phyloP scores from a whole-genome alignment of 331 rosid species.

The Spiraea crenata region DNA sequence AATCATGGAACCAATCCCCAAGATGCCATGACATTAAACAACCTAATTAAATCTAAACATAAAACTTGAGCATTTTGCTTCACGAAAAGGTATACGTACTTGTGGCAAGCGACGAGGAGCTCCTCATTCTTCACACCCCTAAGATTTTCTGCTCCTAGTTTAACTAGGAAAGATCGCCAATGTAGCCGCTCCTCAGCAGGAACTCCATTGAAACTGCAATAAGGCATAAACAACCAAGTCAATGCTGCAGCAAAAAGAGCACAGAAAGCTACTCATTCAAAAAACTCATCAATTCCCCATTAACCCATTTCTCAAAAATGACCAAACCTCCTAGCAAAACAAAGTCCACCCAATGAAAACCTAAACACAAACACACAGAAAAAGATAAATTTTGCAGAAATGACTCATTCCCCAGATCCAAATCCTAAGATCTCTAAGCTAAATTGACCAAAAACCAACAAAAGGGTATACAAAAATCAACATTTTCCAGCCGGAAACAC shows the following conservation, averaged over 20 bases:
- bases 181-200: constrained; percentile 90
- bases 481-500: neutral
- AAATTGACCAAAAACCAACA: constrained; percentile 18
- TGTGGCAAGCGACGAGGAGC: constrained; percentile 91
- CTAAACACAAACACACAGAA: neutral
- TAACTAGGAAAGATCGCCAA: constrained; percentile 94
- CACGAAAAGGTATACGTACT: constrained; percentile 41
- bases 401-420: constrained; percentile 20
- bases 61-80: neutral
- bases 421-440: neutral
- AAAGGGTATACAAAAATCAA: neutral
- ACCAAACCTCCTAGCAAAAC: neutral
- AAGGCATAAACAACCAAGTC: neutral
- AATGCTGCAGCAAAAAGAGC: too few relatives aligned
- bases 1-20: constrained; percentile 6
- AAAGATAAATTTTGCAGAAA: neutral
- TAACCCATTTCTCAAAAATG: neutral
- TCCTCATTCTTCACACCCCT: constrained; percentile 86
- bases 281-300: neutral
- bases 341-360: neutral
- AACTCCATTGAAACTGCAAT: constrained; percentile 56
- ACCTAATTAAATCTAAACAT: neutral
- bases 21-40: neutral
- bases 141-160: constrained; percentile 92
- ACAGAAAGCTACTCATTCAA: neutral